Conservation (phyloP, 257 asterid genomes). For the Primulina huaijiensis region DNA sequence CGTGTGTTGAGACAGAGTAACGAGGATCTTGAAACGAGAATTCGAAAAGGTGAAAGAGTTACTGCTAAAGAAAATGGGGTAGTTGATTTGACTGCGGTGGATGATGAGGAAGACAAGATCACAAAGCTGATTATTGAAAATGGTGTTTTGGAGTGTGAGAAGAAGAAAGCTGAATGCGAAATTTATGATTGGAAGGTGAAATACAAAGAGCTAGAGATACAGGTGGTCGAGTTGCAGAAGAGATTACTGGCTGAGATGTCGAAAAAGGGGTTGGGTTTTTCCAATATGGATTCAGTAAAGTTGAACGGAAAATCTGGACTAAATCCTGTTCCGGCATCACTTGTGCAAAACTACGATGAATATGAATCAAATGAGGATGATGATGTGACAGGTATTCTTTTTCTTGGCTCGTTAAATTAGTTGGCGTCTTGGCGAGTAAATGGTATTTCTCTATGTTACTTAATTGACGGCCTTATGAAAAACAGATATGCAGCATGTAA, state of each 20-base stretch:
- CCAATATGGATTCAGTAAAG: not conserved
- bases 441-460: slow-evolving; percentile 12
- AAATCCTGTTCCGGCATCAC: slow-evolving; percentile 7
- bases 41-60: slow-evolving; percentile 17
- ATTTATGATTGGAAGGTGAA: slow-evolving; percentile 43
- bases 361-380: slow-evolving; percentile 12
- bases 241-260: slow-evolving; percentile 14
- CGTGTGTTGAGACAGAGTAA: slow-evolving; percentile 36
- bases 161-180: slow-evolving; percentile 42
- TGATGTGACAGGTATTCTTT: slow-evolving; percentile 1
- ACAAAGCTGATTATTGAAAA: slow-evolving; percentile 46
- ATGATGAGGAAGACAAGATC: slow-evolving; percentile 30
- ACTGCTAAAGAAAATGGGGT: not conserved
- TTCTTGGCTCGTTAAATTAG: not conserved
- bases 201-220: slow-evolving; percentile 43
- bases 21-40: slow-evolving; percentile 34
- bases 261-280: slow-evolving; percentile 7
- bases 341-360: not conserved
- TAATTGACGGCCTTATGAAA: not conserved
- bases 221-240: slow-evolving; percentile 39
- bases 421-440: not conserved
- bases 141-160: slow-evolving; percentile 51
- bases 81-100: slow-evolving; percentile 22
- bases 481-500: not conserved
- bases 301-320: not conserved